Evolutionary conservation across 139 green algal species (phyloP).

Genomic region (Tetraselmis striata): DNA sequence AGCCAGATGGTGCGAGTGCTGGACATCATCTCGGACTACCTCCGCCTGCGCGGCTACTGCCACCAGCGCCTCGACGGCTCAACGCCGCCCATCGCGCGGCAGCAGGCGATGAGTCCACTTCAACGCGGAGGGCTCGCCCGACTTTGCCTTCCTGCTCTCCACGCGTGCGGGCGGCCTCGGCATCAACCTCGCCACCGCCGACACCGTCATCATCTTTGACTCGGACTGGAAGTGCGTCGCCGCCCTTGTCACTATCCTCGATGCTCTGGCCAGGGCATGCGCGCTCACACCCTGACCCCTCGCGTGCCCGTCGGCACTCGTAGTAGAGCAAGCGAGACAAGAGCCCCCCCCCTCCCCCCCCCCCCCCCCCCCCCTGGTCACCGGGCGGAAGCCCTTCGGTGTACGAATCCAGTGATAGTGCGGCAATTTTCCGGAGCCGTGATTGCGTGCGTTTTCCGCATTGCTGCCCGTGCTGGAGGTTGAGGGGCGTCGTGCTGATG

Average conservation of each 20-base stretch:
- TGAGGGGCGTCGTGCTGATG: not conserved
- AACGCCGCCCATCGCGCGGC: slow-evolving; percentile 62
- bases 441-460: too few species aligned
- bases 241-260: too few species aligned
- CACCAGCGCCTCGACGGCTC: slow-evolving; percentile 91
- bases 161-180: slow-evolving; percentile 80
- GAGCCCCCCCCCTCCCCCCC: too few species aligned
- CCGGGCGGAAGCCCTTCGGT: too few species aligned
- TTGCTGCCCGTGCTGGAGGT: too few species aligned
- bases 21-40: slow-evolving; percentile 93
- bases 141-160: slow-evolving; percentile 95
- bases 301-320: too few species aligned
- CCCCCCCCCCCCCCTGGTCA: too few species aligned
- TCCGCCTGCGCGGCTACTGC: slow-evolving; percentile 72
- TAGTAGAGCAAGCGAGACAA: too few species aligned
- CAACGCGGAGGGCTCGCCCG: slow-evolving; percentile 73
- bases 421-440: too few species aligned
- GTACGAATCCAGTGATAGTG: too few species aligned
- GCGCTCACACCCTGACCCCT: too few species aligned
- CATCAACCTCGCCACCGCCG: slow-evolving; percentile 83
- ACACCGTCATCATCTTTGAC: slow-evolving; percentile 83
- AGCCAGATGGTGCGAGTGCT: slow-evolving; percentile 83
- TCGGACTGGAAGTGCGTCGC: slow-evolving; percentile 37
- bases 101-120: slow-evolving; percentile 63
- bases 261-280: too few species aligned